Percentiles rank a stretch among this genome's conserved stretches.
Conservation (phyloP, 306 rosid genomes). For the Lotus japonicus region DNA sequence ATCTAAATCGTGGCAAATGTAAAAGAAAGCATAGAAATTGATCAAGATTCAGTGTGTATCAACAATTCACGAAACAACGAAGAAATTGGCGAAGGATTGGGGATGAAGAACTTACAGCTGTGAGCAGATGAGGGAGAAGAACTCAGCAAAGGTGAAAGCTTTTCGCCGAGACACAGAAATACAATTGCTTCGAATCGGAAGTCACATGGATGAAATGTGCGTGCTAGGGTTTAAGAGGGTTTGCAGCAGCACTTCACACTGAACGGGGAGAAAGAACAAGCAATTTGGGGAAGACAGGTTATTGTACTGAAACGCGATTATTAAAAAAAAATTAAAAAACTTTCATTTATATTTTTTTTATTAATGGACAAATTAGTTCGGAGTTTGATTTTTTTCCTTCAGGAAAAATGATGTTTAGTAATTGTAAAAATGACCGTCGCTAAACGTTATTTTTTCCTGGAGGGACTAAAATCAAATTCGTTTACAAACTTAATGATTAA, state of each 20-base stretch:
- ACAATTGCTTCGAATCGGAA: background rate
- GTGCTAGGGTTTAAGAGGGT: slow-evolving; percentile 41
- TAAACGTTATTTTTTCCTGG: no score
- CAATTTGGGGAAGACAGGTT: background rate
- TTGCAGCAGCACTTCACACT: background rate
- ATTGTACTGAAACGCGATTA: no score
- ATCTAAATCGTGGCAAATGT: background rate
- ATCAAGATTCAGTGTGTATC: background rate
- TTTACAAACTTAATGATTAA: no score
- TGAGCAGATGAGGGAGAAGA: background rate
- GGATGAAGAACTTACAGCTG: background rate
- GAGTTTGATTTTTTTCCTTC: no score
- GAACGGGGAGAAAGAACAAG: background rate
- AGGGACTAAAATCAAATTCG: no score
- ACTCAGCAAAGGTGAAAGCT: background rate
- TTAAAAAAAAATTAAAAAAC: no score
- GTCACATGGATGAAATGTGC: background rate
- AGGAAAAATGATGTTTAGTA: no score
- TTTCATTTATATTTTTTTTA: no score
- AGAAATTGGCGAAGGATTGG: background rate
- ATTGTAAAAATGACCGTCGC: no score
- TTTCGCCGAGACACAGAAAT: background rate
- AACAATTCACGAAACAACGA: background rate
- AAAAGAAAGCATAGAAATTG: background rate
- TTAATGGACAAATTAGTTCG: no score